phyloP scores from a whole-genome alignment of 1,284 basidiomycete genomes.

The Peniophora sp. region DNA sequence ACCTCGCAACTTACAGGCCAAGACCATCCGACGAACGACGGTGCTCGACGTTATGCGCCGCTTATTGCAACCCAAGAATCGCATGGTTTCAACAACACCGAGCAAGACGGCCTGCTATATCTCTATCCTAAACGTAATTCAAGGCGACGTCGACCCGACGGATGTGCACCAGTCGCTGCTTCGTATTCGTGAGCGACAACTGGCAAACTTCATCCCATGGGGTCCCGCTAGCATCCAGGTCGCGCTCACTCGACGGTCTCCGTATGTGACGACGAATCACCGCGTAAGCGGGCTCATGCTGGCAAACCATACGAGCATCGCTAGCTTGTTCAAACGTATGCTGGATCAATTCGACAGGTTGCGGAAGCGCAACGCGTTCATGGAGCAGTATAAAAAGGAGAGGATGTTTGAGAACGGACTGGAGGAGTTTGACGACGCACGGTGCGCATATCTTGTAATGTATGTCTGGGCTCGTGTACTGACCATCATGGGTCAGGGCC shows the following conservation, averaged over 20 bases:
- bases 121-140: conserved; percentile 97
- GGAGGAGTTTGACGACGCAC: conserved; percentile 92
- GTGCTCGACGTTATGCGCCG: conserved; percentile 99
- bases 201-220: conserved; percentile 99
- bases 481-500: conserved; percentile 37
- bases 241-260: conserved; percentile 87
- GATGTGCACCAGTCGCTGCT: conserved; percentile 98
- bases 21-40: conserved; percentile 79
- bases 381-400: conserved; percentile 98
- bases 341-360: conserved; percentile 92
- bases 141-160: conserved; percentile 96
- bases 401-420: conserved; percentile 87
- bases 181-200: conserved; percentile 91
- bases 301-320: conserved; percentile 97
- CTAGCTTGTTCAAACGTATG: conserved; percentile 93
- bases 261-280: conserved; percentile 83
- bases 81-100: conserved; percentile 93
- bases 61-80: conserved; percentile 95
- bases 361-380: conserved; percentile 85
- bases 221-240: conserved; percentile 98
- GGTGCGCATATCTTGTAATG: too few relatives aligned
- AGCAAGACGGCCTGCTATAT: conserved; percentile 94
- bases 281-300: conserved; percentile 97
- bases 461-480: not conserved
- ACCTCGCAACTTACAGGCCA: conserved; percentile 21